A percentile compares a stretch with the other conserved stretches of the same genome.
phyloP scores from a whole-genome alignment of 495 filamentous ascomycete genomes.

The Trichoderma reesei region DNA sequence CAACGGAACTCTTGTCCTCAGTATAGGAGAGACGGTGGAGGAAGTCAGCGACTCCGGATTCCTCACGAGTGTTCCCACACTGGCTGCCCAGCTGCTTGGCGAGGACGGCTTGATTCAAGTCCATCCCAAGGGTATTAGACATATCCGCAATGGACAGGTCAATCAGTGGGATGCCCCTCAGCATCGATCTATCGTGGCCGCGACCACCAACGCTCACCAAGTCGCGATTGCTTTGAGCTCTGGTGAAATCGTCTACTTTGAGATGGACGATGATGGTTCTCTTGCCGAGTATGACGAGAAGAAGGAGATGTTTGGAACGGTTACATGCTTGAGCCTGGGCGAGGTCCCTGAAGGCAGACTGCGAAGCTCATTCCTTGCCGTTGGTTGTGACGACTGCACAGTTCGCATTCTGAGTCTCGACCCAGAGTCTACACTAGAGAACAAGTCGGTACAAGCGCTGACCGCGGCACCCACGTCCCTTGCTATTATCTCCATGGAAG shows the following conservation, averaged over 20 bases:
- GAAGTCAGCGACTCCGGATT: conserved; percentile 92
- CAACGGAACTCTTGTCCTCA: conserved; percentile 70
- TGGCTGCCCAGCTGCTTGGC: conserved; percentile 89
- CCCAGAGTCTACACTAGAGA: conserved; percentile 80
- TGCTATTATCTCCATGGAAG: conserved; percentile 90
- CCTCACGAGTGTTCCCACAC: conserved; percentile 70
- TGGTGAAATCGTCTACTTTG: conserved; percentile 95
- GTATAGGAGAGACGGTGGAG: conserved; percentile 92
- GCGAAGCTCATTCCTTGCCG: conserved; percentile 81
- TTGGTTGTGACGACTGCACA: conserved; percentile 93
- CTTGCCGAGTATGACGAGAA: conserved; percentile 93
- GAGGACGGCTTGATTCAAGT: conserved; percentile 90
- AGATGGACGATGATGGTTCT: conserved; percentile 84
- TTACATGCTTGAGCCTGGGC: conserved; percentile 88
- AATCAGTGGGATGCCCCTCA: conserved; percentile 93
- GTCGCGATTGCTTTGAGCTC: conserved; percentile 89
- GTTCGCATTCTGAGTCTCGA: conserved; percentile 86
- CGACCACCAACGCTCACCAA: conserved; percentile 85
- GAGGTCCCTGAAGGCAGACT: conserved; percentile 82
- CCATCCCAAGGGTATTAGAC: conserved; percentile 87
- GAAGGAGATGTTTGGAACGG: conserved; percentile 89
- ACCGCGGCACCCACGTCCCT: conserved; percentile 82
- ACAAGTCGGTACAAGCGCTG: conserved; percentile 85
- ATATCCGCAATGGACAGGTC: conserved; percentile 73
- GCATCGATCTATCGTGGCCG: conserved; percentile 92